Base-by-base conservation (phyloP, 2,329 filamentous ascomycete species). In the Fulvia fulva region DNA sequence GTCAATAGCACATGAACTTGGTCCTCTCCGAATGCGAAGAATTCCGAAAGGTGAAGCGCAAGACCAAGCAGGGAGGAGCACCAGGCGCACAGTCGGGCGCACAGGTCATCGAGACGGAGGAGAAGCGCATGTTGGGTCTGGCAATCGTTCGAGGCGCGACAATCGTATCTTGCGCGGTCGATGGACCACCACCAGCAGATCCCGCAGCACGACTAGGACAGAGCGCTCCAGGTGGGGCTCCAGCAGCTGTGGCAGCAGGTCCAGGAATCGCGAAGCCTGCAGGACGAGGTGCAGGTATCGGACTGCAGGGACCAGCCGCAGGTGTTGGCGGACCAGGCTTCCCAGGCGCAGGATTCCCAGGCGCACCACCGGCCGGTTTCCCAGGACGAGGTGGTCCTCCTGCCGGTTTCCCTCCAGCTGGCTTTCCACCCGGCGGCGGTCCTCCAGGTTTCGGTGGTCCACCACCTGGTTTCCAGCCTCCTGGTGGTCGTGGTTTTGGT, bases 21-120 rank as follows among this genome's bases (percentile, higher is more conserved):
- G 94, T 99, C 62, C 89, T 99, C 63, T 94, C 93, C 77, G 94
- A 99, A 73, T 97, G 94, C 67, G 94, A 99, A 83, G 93, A 97
- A 76, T 97, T 96, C 77, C 89, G 92, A 74, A 89, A 89, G 73
- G 87, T 93, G 63, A 95, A 94, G 81, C 85, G 89, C 76, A 93
- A 89, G 80, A 85, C 87, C 69, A 82, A 85, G 68, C 95, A 94
- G 79, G 79, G 83, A 54, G 85, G 83, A 52, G 85, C 88, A 45
- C 84, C 87, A 56, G 82, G 85, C 66, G 79, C 83, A 53, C 75
- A 83, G 51, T 80, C 82, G 63, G 60, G 59, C 49, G 59, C 58
- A 28, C 66, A 68, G 56, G 84, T 88, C 51, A 83, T 96, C 68
- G 91, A 97, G 78, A 86, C 88, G 14, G 93, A 99, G 78, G 94